These are phyloP conservation scores for Tylopilus balloui DNA, from an alignment of 768 basidiomycete genomes.

Conservation along the genomic window DNA sequence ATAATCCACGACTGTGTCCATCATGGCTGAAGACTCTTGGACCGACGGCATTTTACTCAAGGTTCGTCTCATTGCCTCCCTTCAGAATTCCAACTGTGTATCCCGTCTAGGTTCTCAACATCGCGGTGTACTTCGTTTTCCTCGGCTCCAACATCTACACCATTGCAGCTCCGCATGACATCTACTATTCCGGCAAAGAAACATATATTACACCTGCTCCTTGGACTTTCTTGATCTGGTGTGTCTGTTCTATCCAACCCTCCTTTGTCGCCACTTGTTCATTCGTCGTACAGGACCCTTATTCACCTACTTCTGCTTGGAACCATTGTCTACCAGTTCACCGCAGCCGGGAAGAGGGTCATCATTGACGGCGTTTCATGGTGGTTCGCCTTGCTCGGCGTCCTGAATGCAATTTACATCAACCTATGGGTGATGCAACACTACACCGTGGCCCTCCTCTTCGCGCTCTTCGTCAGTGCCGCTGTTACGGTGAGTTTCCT, in stretches of 20 bases:
- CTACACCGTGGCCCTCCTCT: slow-evolving; percentile 79
- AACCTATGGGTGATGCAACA: slow-evolving; percentile 78
- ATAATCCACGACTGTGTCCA: slow-evolving; percentile 10
- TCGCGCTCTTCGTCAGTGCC: slow-evolving; percentile 84
- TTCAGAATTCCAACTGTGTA: not conserved
- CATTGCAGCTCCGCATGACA: slow-evolving; percentile 66
- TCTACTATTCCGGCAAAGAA: slow-evolving; percentile 71
- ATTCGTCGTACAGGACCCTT: slow-evolving; percentile 53
- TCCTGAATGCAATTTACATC: slow-evolving; percentile 88
- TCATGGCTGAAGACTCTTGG: slow-evolving; percentile 58
- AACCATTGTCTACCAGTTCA: slow-evolving; percentile 88
- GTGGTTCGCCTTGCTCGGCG: slow-evolving; percentile 83
- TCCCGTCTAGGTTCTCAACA: slow-evolving; percentile 58
- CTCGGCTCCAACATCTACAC: slow-evolving; percentile 90
- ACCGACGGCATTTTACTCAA: slow-evolving; percentile 81
- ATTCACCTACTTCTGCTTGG: slow-evolving; percentile 91
- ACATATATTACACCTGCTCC: slow-evolving; percentile 94
- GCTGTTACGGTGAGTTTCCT: slow-evolving; percentile 42
- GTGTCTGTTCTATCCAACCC: slow-evolving; percentile 13
- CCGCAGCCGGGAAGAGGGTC: slow-evolving; percentile 65
- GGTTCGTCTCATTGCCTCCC: slow-evolving; percentile 33
- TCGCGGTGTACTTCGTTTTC: slow-evolving; percentile 79
- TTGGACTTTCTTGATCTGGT: slow-evolving; percentile 93
- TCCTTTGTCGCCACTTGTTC: slow-evolving; percentile 1
- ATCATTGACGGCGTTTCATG: slow-evolving; percentile 87